A percentile compares a stretch with the other conserved stretches of the same genome.
Evolutionary conservation across 345 rosid species (phyloP).

Genomic region (Barbarea vulgaris): DNA sequence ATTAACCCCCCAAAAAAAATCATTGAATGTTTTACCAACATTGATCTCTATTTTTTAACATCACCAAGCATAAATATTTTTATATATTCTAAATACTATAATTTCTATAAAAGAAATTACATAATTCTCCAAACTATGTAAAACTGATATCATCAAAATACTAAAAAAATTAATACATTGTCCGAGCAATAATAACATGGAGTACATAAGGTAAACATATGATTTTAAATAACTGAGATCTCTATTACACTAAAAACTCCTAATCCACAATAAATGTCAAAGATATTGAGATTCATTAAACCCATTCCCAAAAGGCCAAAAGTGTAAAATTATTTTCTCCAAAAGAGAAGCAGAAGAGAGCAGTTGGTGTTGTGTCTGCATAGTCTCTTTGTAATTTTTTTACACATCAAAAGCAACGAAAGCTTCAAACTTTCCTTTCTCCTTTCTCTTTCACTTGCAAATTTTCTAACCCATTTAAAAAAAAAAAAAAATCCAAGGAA

Average conservation of each 20-base stretch:
- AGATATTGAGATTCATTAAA: constrained; percentile 12
- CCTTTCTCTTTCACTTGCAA: constrained; percentile 39
- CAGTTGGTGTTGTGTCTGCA: constrained; percentile 20
- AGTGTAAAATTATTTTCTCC: neutral
- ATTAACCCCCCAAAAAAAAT: too few relatives aligned
- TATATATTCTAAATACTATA: neutral
- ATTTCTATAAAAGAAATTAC: neutral
- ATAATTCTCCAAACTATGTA: neutral
- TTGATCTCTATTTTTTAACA: neutral
- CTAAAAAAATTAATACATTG: neutral
- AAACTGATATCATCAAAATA: neutral
- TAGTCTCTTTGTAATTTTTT: constrained; percentile 10
- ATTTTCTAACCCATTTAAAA: constrained; percentile 8
- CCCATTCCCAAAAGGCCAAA: neutral
- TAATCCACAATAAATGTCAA: constrained; percentile 26
- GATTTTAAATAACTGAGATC: constrained; percentile 6
- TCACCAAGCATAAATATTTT: neutral
- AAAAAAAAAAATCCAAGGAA: neutral
- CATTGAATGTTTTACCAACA: too few relatives aligned
- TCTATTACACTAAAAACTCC: neutral
- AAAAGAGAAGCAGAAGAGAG: constrained; percentile 15
- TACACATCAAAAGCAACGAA: constrained; percentile 40
- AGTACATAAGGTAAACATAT: constrained; percentile 31
- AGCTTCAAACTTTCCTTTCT: constrained; percentile 43
- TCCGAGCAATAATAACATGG: neutral